phyloP scores from a whole-genome alignment of 345 rosid species.

The Moringa oleifera region DNA sequence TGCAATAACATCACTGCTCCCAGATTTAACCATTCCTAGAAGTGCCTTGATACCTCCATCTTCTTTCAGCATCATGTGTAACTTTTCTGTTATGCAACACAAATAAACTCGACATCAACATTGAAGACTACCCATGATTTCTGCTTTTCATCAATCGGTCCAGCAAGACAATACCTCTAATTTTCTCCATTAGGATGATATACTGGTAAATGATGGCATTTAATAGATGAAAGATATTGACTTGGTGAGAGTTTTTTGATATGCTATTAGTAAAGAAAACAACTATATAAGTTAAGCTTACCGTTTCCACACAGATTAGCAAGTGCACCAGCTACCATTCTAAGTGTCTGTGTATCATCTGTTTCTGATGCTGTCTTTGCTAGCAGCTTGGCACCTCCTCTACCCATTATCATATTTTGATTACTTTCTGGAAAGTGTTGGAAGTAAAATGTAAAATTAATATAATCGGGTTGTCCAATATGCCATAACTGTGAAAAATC shows the following conservation, averaged over 20 bases:
- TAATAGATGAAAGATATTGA: not conserved
- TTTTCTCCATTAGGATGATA: not conserved
- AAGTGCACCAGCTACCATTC: constrained; percentile 97
- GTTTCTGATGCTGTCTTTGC: constrained; percentile 68
- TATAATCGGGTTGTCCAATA: not conserved
- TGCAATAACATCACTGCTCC: constrained; percentile 63
- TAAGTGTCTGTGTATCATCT: constrained; percentile 79
- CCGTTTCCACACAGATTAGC: constrained; percentile 96
- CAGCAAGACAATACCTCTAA: not conserved
- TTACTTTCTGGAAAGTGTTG: constrained; percentile 47
- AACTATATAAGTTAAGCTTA: constrained; percentile 26
- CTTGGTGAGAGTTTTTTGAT: not conserved
- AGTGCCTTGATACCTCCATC: constrained; percentile 83
- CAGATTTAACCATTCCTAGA: constrained; percentile 54
- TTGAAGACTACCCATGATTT: not conserved
- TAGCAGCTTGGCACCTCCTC: constrained; percentile 74
- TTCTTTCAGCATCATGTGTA: constrained; percentile 65
- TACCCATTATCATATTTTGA: constrained; percentile 82
- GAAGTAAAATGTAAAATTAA: not conserved
- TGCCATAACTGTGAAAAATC: not conserved
- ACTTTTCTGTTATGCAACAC: constrained; percentile 42
- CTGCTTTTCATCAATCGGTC: not conserved
- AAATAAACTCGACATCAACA: not conserved
- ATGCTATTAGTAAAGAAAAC: not conserved
- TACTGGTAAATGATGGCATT: not conserved